phyloP scores from a whole-genome alignment of 2,329 filamentous ascomycete species.

The Exophiala alcalophila region DNA sequence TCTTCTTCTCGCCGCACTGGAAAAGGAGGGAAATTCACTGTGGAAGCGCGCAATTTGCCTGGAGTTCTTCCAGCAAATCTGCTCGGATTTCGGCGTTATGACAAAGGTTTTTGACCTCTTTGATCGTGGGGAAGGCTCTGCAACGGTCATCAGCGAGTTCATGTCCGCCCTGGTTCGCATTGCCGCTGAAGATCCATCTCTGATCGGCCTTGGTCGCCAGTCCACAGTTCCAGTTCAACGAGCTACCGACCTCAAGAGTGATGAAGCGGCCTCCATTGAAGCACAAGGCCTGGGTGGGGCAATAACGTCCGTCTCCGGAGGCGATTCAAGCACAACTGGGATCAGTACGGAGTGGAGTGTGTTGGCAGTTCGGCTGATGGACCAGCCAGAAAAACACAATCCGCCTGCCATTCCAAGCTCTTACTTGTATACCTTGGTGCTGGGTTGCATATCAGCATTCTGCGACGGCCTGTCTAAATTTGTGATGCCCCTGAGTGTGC shows the following conservation, averaged over 20 bases:
- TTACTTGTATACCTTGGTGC: constrained; percentile 84
- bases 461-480: constrained; percentile 93
- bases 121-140: constrained; percentile 69
- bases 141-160: constrained; percentile 74
- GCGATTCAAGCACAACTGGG: constrained; percentile 64
- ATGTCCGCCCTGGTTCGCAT: constrained; percentile 87
- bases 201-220: constrained; percentile 86
- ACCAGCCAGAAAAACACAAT: constrained; percentile 89
- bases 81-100: constrained; percentile 74
- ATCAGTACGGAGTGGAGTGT: constrained; percentile 92
- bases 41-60: constrained; percentile 92
- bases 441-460: constrained; percentile 84
- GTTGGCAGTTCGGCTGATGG: constrained; percentile 81
- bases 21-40: constrained; percentile 70
- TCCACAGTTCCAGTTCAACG: constrained; percentile 72
- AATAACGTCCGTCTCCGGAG: constrained; percentile 69
- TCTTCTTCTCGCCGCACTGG: constrained; percentile 78
- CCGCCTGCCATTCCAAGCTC: constrained; percentile 82
- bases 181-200: constrained; percentile 81
- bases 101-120: constrained; percentile 77
- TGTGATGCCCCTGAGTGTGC: constrained; percentile 84
- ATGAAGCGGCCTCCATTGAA: constrained; percentile 73
- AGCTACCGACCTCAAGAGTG: constrained; percentile 50
- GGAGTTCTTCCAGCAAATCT: constrained; percentile 84
- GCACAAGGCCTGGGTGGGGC: constrained; percentile 83